Evolutionary conservation across 306 rosid genomes (phyloP).

Genomic region (Styphnolobium japonicum): DNA sequence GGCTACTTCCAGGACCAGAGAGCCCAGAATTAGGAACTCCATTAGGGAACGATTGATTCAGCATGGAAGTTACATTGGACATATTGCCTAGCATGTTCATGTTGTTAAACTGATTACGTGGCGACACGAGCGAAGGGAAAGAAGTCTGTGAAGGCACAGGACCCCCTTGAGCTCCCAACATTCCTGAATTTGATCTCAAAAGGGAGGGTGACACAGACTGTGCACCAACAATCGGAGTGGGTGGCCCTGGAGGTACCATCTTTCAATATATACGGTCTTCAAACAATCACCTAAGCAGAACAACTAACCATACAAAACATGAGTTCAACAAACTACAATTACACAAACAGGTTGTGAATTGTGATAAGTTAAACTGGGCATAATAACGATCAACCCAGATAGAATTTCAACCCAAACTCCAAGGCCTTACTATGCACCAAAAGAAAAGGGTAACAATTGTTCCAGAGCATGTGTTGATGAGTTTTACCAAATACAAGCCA

Average conservation of each 20-base stretch:
- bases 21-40: constrained; percentile 74
- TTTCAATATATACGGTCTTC: constrained; percentile 33
- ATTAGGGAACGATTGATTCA: constrained; percentile 74
- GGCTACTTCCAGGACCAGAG: constrained; percentile 65
- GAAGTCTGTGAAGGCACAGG: constrained; percentile 60
- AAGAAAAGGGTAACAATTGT: constrained; percentile 41
- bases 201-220: constrained; percentile 80
- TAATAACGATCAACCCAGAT: constrained; percentile 40
- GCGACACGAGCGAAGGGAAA: constrained; percentile 73
- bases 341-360: constrained; percentile 32
- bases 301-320: constrained; percentile 38
- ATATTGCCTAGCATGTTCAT: constrained; percentile 80
- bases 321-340: constrained; percentile 36
- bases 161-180: constrained; percentile 83
- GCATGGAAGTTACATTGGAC: constrained; percentile 69
- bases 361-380: too few species aligned
- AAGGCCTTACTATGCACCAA: constrained; percentile 48
- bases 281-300: constrained; percentile 36
- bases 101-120: constrained; percentile 61
- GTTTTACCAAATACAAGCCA: constrained; percentile 40
- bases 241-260: constrained; percentile 92
- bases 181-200: constrained; percentile 83
- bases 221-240: constrained; percentile 80
- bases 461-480: constrained; percentile 36
- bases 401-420: constrained; percentile 34